Conservation (phyloP, 306 rosid genomes). For the Cicer bijugum region DNA sequence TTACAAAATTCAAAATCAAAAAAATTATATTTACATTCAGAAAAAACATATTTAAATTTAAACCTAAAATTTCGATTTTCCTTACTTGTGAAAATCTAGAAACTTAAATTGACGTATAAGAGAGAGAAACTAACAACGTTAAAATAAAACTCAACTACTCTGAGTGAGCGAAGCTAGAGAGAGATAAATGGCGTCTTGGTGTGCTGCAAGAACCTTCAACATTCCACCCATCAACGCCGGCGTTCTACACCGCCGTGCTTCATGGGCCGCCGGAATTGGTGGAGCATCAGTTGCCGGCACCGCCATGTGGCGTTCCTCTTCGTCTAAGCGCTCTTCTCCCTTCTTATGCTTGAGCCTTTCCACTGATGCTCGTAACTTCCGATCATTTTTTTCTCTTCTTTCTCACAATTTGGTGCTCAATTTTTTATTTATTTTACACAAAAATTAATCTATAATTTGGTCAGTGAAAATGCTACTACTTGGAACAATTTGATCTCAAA, state of each 20-base stretch:
- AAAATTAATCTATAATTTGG: not conserved
- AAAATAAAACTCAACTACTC: too few relatives aligned
- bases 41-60: too few relatives aligned
- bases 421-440: not conserved
- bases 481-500: not conserved
- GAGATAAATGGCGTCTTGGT: slow-evolving; percentile 68
- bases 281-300: slow-evolving; percentile 63
- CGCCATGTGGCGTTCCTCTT: slow-evolving; percentile 58
- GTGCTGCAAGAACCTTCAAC: slow-evolving; percentile 61
- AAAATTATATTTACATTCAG: too few relatives aligned
- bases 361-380: slow-evolving; percentile 55
- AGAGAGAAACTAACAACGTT: too few relatives aligned
- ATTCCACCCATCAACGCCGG: slow-evolving; percentile 58
- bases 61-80: too few relatives aligned
- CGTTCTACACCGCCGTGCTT: slow-evolving; percentile 51
- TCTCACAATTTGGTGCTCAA: not conserved
- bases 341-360: slow-evolving; percentile 76
- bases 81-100: too few relatives aligned
- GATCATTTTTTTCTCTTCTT: not conserved
- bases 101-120: too few relatives aligned
- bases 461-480: not conserved
- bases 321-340: slow-evolving; percentile 59
- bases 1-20: too few relatives aligned
- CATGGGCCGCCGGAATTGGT: slow-evolving; percentile 61
- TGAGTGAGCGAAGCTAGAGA: too few relatives aligned